Evolutionary conservation across 108 stramenopile genomes (phyloP), one percentile per base, ranked within the genome.

Genomic region (Stephanodiscus minutulus): DNA sequence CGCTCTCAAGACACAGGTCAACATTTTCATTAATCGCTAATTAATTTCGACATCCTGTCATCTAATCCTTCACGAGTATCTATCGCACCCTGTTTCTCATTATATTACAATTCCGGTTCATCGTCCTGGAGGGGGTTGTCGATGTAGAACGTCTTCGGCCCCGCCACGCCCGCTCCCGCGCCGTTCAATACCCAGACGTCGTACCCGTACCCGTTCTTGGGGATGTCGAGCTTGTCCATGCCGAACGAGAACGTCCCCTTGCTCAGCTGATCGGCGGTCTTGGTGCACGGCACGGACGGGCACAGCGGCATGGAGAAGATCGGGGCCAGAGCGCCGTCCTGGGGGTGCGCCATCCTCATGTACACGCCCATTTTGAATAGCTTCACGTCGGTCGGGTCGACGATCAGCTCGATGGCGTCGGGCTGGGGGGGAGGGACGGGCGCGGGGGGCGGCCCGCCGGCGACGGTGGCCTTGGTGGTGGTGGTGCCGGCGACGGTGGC

Each of bases 131-230:
- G 10, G 11, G 39, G 39, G 39, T 39, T 39, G 10, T 1, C 6
- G 54, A 55, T 25, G 27, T 55, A 55, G 24, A 55, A 55, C 12
- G 54, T 55, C 5, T 55, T 27, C 5, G 68, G 68, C 44, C 58
- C 68, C 1, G 46, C 46, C 13, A 70, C 29, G 21, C 56, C 68
- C 18, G 25, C 57, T 0, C 68, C 68, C 17, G 12, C 7, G 8
- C 46, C 57, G 60, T 70, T 41, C 57, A 70, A 60, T 20, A 70
- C 29, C 57, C 57, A 60, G 27, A 70, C 57, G 60, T 60, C 68
- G 60, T 47, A 70, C 9, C 57, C 68, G 29, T 27, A 46, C 9
- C 68, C 68, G 48, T 60, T 48, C 46, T 58, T 55, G 44, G 5
- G n/a, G 1, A 59, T 3, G 25, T 70, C 25, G 47, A 70, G 48